Percentiles rank a stretch among this genome's conserved stretches.
Conservation (phyloP, 345 rosid species). For the Garcia nutans region DNA sequence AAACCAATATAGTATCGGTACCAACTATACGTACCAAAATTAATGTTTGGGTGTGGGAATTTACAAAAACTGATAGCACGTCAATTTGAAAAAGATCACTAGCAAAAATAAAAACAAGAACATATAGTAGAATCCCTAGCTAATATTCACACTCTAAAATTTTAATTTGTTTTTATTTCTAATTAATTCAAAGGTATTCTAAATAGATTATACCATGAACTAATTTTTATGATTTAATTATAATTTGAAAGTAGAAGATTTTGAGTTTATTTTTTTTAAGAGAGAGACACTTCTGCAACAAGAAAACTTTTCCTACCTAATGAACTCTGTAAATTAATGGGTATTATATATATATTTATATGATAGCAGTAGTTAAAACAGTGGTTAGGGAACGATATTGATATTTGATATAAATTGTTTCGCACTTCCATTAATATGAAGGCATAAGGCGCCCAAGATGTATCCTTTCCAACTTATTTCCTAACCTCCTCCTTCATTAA, state of each 20-base stretch:
- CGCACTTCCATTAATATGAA: conserved; percentile 10
- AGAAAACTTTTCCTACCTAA: conserved; percentile 16
- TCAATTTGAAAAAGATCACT: neutral
- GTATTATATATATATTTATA: neutral
- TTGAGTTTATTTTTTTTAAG: no score
- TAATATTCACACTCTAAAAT: no score
- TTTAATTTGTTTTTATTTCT: no score
- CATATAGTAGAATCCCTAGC: no score
- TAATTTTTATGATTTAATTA: no score
- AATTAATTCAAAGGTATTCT: no score
- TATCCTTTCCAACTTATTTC: conserved; percentile 40
- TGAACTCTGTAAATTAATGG: neutral
- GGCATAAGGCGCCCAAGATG: conserved; percentile 30
- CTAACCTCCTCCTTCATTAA: conserved; percentile 25
- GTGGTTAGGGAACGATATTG: conserved; percentile 5
- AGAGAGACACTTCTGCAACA: neutral
- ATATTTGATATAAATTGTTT: no score
- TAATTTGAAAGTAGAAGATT: no score
- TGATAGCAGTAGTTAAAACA: conserved; percentile 17
- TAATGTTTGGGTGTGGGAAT: neutral
- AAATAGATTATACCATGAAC: no score
- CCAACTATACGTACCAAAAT: neutral
- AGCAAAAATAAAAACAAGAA: neutral
- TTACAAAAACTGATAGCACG: neutral
- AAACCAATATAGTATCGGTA: neutral